A percentile compares a stretch with the other conserved stretches of the same genome.
phyloP scores from a whole-genome alignment of 2,329 filamentous ascomycete genomes.

The Cercospora sojina region DNA sequence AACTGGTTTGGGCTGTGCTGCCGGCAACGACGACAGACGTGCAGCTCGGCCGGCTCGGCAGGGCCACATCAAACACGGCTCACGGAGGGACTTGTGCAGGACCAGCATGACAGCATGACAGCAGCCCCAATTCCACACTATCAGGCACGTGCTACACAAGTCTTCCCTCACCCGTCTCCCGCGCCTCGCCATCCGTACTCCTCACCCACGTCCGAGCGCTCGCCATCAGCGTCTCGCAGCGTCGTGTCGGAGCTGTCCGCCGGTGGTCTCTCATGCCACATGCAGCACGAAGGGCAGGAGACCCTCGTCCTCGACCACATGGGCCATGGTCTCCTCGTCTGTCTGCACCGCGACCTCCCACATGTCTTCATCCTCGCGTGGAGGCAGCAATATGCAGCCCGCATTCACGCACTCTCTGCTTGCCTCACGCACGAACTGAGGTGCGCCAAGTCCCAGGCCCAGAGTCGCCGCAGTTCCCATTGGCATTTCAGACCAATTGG shows the following conservation, averaged over 20 bases:
- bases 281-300: slow-evolving; percentile 18
- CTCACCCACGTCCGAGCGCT: neutral
- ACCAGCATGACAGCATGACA: neutral
- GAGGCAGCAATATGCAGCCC: slow-evolving; percentile 24
- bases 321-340: slow-evolving; percentile 18
- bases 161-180: neutral
- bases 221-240: neutral
- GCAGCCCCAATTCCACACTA: neutral
- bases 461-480: slow-evolving; percentile 18
- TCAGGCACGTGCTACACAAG: neutral
- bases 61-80: neutral
- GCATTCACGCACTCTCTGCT: slow-evolving; percentile 12
- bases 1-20: neutral
- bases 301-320: slow-evolving; percentile 23
- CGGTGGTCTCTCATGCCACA: slow-evolving; percentile 6
- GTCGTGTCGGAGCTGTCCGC: neutral
- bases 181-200: neutral
- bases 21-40: neutral
- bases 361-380: slow-evolving; percentile 13
- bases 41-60: neutral
- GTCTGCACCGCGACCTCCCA: slow-evolving; percentile 31
- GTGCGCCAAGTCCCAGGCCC: slow-evolving; percentile 24
- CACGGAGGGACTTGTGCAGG: neutral
- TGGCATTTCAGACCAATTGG: slow-evolving; percentile 27
- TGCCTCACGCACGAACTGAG: slow-evolving; percentile 23